Conservation (phyloP, 1,284 basidiomycete genomes). For the Ceratobasidium sp. region DNA sequence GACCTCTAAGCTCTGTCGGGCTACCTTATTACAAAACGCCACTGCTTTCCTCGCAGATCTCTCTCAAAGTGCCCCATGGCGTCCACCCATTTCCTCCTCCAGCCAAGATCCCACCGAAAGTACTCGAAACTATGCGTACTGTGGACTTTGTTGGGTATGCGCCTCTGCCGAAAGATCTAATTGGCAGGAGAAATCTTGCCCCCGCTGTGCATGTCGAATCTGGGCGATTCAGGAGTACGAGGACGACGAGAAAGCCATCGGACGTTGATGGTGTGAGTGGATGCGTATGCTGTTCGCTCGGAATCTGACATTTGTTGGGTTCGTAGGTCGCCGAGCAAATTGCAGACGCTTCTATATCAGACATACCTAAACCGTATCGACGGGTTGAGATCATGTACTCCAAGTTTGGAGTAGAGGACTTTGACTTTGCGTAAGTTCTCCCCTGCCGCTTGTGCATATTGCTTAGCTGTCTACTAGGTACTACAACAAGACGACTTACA, state of each 20-base stretch:
- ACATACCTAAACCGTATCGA: constrained; percentile 87
- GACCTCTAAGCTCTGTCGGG: constrained; percentile 90
- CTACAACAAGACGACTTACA: constrained; percentile 90
- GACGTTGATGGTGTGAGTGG: constrained; percentile 37
- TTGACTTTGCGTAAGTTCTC: constrained; percentile 88
- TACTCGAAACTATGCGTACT: constrained; percentile 82
- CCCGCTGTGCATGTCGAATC: constrained; percentile 62
- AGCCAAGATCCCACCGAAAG: constrained; percentile 81
- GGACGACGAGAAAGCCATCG: constrained; percentile 32
- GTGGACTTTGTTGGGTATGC: constrained; percentile 94
- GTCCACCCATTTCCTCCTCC: constrained; percentile 71
- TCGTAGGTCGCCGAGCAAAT: constrained; percentile 33
- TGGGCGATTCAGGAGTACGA: constrained; percentile 87
- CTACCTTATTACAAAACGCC: constrained; percentile 86
- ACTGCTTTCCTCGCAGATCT: constrained; percentile 82
- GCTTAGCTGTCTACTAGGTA: constrained; percentile 66
- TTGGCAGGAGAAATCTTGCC: constrained; percentile 85
- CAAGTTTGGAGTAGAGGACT: constrained; percentile 99
- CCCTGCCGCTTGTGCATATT: neutral
- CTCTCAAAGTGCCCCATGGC: constrained; percentile 63
- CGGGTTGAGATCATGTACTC: constrained; percentile 98
- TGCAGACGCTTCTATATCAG: constrained; percentile 52
- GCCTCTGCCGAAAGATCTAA: constrained; percentile 83
- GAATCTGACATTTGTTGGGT: neutral
- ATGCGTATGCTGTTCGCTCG: neutral